Conservation (phyloP, 2,329 filamentous ascomycete species). For the Fusarium transvaalense region DNA sequence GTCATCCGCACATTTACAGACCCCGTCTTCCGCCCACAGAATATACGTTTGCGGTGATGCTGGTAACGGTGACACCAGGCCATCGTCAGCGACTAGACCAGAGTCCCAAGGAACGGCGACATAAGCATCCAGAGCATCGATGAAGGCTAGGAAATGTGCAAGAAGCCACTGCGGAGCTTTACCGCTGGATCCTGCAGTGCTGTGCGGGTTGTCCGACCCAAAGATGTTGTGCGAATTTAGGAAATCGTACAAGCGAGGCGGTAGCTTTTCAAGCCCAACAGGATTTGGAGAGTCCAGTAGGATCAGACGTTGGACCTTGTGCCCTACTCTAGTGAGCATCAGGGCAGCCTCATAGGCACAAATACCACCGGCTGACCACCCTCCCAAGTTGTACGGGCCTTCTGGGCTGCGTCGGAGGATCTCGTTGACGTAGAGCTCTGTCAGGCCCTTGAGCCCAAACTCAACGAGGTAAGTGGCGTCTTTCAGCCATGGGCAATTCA, state of each 20-base stretch:
- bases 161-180: conserved; percentile 80
- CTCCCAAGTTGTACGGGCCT: conserved; percentile 76
- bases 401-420: conserved; percentile 77
- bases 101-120: conserved; percentile 67
- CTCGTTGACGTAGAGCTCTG: conserved; percentile 65
- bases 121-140: conserved; percentile 77
- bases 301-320: conserved; percentile 70
- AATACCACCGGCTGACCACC: conserved; percentile 83
- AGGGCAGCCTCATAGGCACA: conserved; percentile 76
- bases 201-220: background rate
- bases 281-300: conserved; percentile 77
- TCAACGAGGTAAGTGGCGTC: conserved; percentile 67
- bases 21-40: conserved; percentile 80
- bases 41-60: conserved; percentile 69
- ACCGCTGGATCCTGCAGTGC: conserved; percentile 61
- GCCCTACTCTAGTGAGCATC: conserved; percentile 68
- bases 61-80: background rate
- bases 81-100: conserved; percentile 40
- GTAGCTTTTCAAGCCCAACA: conserved; percentile 75
- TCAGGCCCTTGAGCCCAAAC: conserved; percentile 34
- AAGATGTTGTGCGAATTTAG: conserved; percentile 79
- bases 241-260: conserved; percentile 73
- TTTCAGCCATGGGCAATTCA: conserved; percentile 74
- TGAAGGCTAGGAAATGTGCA: conserved; percentile 77
- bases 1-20: conserved; percentile 75